These are phyloP conservation scores for Yarrowia osloensis DNA, from an alignment of 805 yeast genomes.

Conservation along the genomic window DNA sequence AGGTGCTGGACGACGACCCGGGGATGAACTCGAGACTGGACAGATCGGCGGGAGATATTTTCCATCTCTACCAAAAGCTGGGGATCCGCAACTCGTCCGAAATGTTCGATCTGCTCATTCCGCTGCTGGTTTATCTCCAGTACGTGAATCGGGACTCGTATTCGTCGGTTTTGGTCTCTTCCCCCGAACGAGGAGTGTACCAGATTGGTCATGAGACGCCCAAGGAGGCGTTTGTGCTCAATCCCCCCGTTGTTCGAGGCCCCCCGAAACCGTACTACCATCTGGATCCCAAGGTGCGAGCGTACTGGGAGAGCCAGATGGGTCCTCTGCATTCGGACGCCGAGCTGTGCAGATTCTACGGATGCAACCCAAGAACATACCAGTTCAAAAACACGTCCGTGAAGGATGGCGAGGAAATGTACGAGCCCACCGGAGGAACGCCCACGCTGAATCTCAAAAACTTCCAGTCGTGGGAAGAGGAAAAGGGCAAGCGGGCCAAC, in stretches of 20 bases:
- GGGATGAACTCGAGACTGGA: constrained; percentile 22
- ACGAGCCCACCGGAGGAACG: constrained; percentile 7
- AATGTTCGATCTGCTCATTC: constrained; percentile 17
- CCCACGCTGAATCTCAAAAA: constrained; percentile 3
- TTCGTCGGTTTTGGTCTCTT: constrained; percentile 2
- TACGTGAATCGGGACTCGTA: constrained; percentile 27
- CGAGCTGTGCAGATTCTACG: constrained; percentile 20
- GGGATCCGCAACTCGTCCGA: constrained; percentile 23
- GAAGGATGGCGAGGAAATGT: constrained; percentile 25
- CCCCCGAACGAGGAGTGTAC: constrained; percentile 12
- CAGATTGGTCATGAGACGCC: constrained; percentile 25
- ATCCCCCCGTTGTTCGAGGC: not conserved
- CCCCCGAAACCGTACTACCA: constrained; percentile 18
- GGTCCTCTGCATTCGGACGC: constrained; percentile 18
- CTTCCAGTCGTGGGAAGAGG: constrained; percentile 22
- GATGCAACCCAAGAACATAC: not conserved
- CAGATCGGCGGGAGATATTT: constrained; percentile 9
- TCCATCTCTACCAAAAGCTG: constrained; percentile 20
- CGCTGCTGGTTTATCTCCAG: constrained; percentile 14
- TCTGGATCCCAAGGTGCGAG: constrained; percentile 15
- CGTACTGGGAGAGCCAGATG: constrained; percentile 19
- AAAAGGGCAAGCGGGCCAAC: constrained; percentile 17
- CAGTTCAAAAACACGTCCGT: constrained; percentile 25
- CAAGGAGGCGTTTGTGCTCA: constrained; percentile 2
- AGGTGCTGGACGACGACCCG: constrained; percentile 24